Base-by-base conservation (phyloP, 306 rosid genomes). In the Vigna angularis region DNA sequence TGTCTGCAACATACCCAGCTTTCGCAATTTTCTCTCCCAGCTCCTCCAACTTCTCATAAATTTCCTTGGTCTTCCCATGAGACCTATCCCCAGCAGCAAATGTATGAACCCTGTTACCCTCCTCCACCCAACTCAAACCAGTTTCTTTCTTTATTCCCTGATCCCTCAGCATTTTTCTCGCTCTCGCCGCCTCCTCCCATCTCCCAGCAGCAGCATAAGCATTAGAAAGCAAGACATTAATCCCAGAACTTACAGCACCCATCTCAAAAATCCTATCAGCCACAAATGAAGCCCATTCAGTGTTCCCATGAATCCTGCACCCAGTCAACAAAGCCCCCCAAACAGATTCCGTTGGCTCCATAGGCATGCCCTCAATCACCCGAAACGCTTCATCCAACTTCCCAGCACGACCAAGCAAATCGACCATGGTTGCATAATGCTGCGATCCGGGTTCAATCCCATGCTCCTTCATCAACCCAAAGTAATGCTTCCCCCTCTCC, bases 41-140 rank as follows among this genome's bases (percentile, higher is more conserved):
- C 84, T 94, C 95, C 68, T 90, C 95, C 73, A 95, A 82, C 87
- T 92, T 92, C 73, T 83, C 58, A 76, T 92, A 95, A 51, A 92
- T 95, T 55, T 89, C 96, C 53, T n/a, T 15, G 13, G 88, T 71
- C 72, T 75, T 87, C 10, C n/a, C 79, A 56, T 95, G 92, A 57
- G 83, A 79, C 78, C 88, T 85, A 73, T 95, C 97, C 70, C 97
- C 90, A 3, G 91, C 86, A 22, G 88, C 89, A 66, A 95, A 95
- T 30, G 93, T 85, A 75, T 92, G 98, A 69, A 95, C 86, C 74
- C 84, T 88, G 53, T 89, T 91, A 52, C 96, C 97, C 32, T 92
- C 97, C 78, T 95, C 97, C 50, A 90, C 88, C 97, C 95, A 92
- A 80, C 98, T 95, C 87, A 92, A 86, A 52, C 96, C 97, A 0